A percentile compares a stretch with the other conserved stretches of the same genome.
Evolutionary conservation across 2,329 filamentous ascomycete genomes (phyloP).

Genomic region (Xylariaceae sp.): DNA sequence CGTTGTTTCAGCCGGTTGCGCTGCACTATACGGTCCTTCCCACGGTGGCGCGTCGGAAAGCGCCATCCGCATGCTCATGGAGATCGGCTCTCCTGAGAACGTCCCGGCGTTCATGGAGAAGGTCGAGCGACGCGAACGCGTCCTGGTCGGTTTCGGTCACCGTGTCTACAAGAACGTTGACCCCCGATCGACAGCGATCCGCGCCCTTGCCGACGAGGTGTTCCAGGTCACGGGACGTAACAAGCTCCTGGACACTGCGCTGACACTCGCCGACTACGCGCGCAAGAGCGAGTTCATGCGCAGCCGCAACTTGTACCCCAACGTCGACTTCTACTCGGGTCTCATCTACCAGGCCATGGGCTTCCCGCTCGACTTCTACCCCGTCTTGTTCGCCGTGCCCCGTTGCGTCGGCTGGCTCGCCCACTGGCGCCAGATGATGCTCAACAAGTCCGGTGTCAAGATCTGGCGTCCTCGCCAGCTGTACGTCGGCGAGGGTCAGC

Average conservation of each 20-base stretch:
- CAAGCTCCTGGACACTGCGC: constrained; percentile 45
- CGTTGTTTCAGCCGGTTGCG: constrained; percentile 47
- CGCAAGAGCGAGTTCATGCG: constrained; percentile 44
- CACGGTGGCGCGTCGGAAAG: constrained; percentile 56
- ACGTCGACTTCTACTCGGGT: constrained; percentile 49
- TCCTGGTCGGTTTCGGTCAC: constrained; percentile 53
- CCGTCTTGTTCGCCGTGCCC: constrained; percentile 47
- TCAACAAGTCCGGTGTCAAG: constrained; percentile 43
- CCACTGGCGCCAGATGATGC: constrained; percentile 48
- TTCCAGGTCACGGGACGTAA: constrained; percentile 48
- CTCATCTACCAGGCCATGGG: constrained; percentile 50
- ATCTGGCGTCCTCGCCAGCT: constrained; percentile 47
- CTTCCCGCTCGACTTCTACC: constrained; percentile 49
- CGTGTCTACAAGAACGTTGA: constrained; percentile 51
- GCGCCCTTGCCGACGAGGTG: constrained; percentile 44
- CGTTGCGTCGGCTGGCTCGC: constrained; percentile 48
- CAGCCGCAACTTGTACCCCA: constrained; percentile 45
- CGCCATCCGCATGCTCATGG: constrained; percentile 49
- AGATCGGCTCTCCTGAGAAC: constrained; percentile 46
- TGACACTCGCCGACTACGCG: constrained; percentile 42
- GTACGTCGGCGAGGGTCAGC: constrained; percentile 41
- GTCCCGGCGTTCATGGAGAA: constrained; percentile 46
- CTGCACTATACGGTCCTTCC: constrained; percentile 51
- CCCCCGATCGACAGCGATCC: constrained; percentile 46
- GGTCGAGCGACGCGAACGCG: constrained; percentile 46